phyloP scores from a whole-genome alignment of 2,329 filamentous ascomycete species.

The Polychaeton citri region DNA sequence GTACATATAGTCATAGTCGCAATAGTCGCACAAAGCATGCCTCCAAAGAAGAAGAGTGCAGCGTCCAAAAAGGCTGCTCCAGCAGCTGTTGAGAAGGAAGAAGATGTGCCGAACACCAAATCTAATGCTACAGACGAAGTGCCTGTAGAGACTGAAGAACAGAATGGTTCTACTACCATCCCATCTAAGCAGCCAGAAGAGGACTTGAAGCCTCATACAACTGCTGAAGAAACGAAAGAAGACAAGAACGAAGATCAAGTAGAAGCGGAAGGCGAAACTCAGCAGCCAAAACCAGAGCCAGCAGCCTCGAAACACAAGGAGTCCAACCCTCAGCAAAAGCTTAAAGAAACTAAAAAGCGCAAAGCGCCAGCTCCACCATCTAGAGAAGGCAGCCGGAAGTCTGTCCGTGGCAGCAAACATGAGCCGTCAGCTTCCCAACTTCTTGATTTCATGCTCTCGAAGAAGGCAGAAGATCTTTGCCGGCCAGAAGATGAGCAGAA shows the following conservation, averaged over 20 bases:
- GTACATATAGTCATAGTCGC: background rate
- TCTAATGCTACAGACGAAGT: background rate
- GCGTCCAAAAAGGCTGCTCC: background rate
- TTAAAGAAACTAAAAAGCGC: slow-evolving; percentile 8
- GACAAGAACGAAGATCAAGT: background rate
- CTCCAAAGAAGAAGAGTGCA: slow-evolving; percentile 7
- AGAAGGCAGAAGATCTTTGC: slow-evolving; percentile 16
- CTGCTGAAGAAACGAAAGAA: slow-evolving; percentile 2
- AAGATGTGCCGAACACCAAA: slow-evolving; percentile 1
- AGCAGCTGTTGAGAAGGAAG: background rate
- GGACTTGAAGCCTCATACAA: too few species aligned
- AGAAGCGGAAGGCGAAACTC: background rate
- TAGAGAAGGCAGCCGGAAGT: slow-evolving; percentile 16
- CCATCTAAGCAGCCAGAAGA: background rate
- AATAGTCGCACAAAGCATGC: slow-evolving; percentile 3
- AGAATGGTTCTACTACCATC: too few species aligned
- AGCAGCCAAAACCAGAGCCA: background rate
- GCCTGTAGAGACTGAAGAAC: background rate
- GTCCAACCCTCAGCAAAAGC: slow-evolving; percentile 9
- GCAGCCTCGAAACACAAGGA: slow-evolving; percentile 1
- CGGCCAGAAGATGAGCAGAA: slow-evolving; percentile 22
- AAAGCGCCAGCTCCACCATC: slow-evolving; percentile 4
- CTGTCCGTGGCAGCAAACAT: slow-evolving; percentile 13
- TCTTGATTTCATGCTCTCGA: slow-evolving; percentile 21
- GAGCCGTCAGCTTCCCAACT: slow-evolving; percentile 15